These are phyloP conservation scores for Babesia gibsoni DNA, from an alignment of 169 alveolate species.

Conservation along the genomic window DNA sequence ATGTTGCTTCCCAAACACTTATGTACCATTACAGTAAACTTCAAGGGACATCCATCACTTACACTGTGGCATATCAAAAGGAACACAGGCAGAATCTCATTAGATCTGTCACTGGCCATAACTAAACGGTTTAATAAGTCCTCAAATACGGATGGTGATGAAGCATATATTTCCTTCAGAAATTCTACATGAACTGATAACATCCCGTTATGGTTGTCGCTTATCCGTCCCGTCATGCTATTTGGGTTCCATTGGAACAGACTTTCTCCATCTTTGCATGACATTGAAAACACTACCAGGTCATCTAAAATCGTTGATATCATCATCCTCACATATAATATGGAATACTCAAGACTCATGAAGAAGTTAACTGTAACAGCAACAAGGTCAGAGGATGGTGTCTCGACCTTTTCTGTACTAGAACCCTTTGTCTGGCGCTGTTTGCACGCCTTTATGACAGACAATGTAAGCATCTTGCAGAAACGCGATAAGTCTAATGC, in stretches of 20 bases:
- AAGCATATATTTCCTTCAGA: not conserved
- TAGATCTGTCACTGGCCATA: not conserved
- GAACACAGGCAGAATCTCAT: slow-evolving; percentile 9
- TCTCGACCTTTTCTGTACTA: not conserved
- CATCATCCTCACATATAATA: slow-evolving; percentile 21
- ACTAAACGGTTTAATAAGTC: slow-evolving; percentile 3
- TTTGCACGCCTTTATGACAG: slow-evolving; percentile 8
- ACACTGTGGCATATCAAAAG: slow-evolving; percentile 27
- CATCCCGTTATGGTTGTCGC: not conserved
- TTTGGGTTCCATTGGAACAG: slow-evolving; percentile 16
- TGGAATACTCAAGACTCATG: slow-evolving; percentile 17
- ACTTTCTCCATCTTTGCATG: slow-evolving; percentile 2
- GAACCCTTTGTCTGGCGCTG: not conserved
- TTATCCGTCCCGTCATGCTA: not conserved
- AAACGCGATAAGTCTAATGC: slow-evolving; percentile 34
- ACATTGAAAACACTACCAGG: slow-evolving; percentile 18
- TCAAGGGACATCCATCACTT: slow-evolving; percentile 14
- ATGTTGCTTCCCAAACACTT: not conserved
- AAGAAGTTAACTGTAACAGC: not conserved
- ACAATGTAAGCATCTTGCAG: slow-evolving; percentile 22
- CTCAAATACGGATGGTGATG: slow-evolving; percentile 9
- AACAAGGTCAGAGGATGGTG: not conserved
- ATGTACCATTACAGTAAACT: slow-evolving; percentile 18
- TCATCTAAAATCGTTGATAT: slow-evolving; percentile 21
- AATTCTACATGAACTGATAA: not conserved